Conservation (phyloP, 306 rosid genomes). For the Rubus idaeus region DNA sequence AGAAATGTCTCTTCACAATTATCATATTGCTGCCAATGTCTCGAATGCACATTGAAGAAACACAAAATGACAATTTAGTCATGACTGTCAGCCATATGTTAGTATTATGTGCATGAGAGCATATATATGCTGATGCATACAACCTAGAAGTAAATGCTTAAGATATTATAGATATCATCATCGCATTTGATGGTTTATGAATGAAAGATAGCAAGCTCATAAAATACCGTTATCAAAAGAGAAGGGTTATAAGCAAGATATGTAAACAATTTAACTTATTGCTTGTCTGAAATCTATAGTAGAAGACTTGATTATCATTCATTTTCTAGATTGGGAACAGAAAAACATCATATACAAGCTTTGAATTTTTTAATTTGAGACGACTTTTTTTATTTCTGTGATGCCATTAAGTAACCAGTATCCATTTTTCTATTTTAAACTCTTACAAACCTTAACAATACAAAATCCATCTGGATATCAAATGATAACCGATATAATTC, state of each 20-base stretch:
- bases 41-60: not conserved
- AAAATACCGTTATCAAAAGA: not conserved
- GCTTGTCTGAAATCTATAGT: not conserved
- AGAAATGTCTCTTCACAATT: too few relatives aligned
- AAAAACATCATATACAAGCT: constrained; percentile 3
- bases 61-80: not conserved
- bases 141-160: not conserved
- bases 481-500: constrained; percentile 25
- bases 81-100: not conserved
- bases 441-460: not conserved
- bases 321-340: not conserved
- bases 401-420: not conserved
- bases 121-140: not conserved
- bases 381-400: not conserved
- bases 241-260: not conserved
- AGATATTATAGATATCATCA: not conserved
- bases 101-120: not conserved
- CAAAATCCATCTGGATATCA: constrained; percentile 35
- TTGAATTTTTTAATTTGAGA: not conserved
- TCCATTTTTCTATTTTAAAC: not conserved
- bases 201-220: constrained; percentile 5
- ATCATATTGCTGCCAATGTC: not conserved
- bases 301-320: not conserved
- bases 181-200: not conserved
- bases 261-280: not conserved